Conservation (phyloP, 331 rosid genomes). For the Ulmus americana region DNA sequence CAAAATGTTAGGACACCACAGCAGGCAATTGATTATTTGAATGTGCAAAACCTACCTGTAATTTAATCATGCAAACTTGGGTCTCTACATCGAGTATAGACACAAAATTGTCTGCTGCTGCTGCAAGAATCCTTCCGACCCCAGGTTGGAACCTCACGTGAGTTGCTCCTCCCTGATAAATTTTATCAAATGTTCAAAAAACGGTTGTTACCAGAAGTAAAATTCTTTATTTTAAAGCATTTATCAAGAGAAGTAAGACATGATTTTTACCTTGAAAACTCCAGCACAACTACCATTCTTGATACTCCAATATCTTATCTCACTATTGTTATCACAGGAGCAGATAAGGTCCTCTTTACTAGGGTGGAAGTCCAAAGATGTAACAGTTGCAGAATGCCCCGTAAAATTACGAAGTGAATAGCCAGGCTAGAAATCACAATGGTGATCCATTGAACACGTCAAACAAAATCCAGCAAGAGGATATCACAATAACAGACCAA, state of each 20-base stretch:
- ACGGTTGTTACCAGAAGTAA: slow-evolving; percentile 5
- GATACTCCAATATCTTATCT: slow-evolving; percentile 77
- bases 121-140: slow-evolving; percentile 65
- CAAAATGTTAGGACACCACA: not conserved
- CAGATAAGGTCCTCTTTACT: slow-evolving; percentile 61
- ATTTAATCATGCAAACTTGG: slow-evolving; percentile 37
- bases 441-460: not conserved
- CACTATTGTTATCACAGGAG: slow-evolving; percentile 57
- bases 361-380: slow-evolving; percentile 83
- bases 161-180: slow-evolving; percentile 65
- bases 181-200: slow-evolving; percentile 11
- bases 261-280: slow-evolving; percentile 52
- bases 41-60: slow-evolving; percentile 39
- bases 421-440: slow-evolving; percentile 49
- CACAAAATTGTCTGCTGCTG: slow-evolving; percentile 49
- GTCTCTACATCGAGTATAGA: slow-evolving; percentile 62
- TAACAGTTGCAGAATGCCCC: slow-evolving; percentile 58
- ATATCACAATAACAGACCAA: too few species aligned
- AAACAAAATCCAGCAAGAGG: not conserved
- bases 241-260: slow-evolving; percentile 11
- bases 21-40: not conserved
- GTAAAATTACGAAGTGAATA: slow-evolving; percentile 59
- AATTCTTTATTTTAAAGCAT: slow-evolving; percentile 6
- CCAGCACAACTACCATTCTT: slow-evolving; percentile 60
- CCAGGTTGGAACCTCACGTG: slow-evolving; percentile 75